A percentile compares a stretch with the other conserved stretches of the same genome.
Conservation (phyloP, 2,329 filamentous ascomycete species). For the Eutypella sp. region DNA sequence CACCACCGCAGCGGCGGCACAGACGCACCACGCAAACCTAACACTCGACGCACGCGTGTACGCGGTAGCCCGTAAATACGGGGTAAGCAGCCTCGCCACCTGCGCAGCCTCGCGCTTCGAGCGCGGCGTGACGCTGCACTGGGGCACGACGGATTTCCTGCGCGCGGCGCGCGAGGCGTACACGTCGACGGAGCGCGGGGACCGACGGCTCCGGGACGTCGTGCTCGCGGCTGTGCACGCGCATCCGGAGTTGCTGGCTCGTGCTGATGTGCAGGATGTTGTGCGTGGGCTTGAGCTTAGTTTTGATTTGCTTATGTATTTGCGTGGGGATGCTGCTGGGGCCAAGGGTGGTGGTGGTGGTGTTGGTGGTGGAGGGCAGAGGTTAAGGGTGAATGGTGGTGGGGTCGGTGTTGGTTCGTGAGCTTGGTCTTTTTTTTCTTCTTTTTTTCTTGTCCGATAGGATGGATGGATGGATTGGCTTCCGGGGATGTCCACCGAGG, state of each 20-base stretch:
- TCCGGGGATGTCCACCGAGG: no score
- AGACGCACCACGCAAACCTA: conserved; percentile 3
- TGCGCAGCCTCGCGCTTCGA: conserved; percentile 11
- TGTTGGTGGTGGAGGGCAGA: neutral
- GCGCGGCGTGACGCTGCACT: conserved; percentile 3
- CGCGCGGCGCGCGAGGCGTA: conserved; percentile 9
- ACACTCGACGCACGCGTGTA: conserved; percentile 13
- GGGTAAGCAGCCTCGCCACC: conserved; percentile 8
- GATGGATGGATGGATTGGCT: no score
- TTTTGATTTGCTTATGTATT: conserved; percentile 14
- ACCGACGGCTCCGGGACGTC: conserved; percentile 8
- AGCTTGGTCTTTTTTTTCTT: no score
- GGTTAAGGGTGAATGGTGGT: neutral
- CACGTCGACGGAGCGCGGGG: conserved; percentile 1
- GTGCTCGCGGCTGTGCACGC: conserved; percentile 7
- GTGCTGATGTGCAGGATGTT: conserved; percentile 4
- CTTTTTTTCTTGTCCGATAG: no score
- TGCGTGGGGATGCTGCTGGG: conserved; percentile 9
- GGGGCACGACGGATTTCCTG: conserved; percentile 11
- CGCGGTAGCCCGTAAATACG: conserved; percentile 7
- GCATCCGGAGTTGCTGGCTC: conserved; percentile 9
- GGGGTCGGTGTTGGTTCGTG: no score
- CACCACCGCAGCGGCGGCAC: neutral
- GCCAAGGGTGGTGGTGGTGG: neutral
- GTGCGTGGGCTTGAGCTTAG: conserved; percentile 8